phyloP scores from a whole-genome alignment of 495 filamentous ascomycete genomes.

The Hamigera avellanea region DNA sequence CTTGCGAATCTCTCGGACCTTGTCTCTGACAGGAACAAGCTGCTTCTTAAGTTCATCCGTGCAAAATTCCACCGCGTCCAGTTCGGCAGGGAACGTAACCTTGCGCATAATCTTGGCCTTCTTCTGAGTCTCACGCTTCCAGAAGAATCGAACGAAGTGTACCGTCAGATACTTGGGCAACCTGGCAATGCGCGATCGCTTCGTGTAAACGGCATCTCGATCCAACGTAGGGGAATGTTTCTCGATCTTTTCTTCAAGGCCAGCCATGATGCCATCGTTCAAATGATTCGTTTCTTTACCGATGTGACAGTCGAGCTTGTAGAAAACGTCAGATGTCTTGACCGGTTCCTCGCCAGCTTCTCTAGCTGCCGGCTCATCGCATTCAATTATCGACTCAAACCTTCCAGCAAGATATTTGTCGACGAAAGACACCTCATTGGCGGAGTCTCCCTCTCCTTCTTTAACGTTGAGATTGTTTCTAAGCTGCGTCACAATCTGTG shows the following conservation, averaged over 20 bases:
- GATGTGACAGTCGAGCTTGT: constrained; percentile 95
- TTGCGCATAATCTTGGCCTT: constrained; percentile 99
- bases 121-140: constrained; percentile 87
- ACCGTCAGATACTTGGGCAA: constrained; percentile 92
- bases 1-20: constrained; percentile 89
- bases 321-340: constrained; percentile 58
- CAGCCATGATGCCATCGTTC: constrained; percentile 71
- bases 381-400: constrained; percentile 65
- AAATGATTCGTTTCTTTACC: constrained; percentile 75
- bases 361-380: constrained; percentile 67
- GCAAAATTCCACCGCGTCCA: constrained; percentile 92
- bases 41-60: constrained; percentile 75
- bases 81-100: constrained; percentile 85
- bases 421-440: constrained; percentile 57
- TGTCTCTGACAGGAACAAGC: constrained; percentile 83
- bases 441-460: constrained; percentile 32
- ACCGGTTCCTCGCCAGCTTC: constrained; percentile 65
- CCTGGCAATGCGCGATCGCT: constrained; percentile 75
- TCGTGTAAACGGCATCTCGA: constrained; percentile 74
- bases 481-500: constrained; percentile 83
- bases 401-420: constrained; percentile 81
- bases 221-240: constrained; percentile 72
- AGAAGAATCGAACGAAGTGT: constrained; percentile 96
- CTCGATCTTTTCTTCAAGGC: constrained; percentile 78
- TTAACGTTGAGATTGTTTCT: constrained; percentile 65